Evolutionary conservation across 75 land plant genomes (phyloP), one percentile per base, ranked within the genome.

Genomic region (Pinus albicaulis): DNA sequence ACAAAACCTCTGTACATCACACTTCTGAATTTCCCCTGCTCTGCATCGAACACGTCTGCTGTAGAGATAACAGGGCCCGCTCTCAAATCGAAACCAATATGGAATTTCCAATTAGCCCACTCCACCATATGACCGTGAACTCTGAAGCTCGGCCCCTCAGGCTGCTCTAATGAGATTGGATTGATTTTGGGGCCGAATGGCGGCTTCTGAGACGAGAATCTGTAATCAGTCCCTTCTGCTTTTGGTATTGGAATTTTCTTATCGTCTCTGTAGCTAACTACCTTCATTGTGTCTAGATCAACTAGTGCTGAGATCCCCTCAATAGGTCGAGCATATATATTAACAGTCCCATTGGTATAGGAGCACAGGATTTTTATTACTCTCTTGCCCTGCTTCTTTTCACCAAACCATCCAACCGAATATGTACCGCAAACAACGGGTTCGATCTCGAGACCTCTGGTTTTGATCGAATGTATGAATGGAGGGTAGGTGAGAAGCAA

Each of bases 71-170:
- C 64, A 5, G 74, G 56, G 1, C 90, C 93, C 0, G 81, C 88
- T 70, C 88, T 74, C 15, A 48, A 20, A 76, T 92, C 86, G 11
- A 78, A 81, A 5, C 80, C 57, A 15, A 87, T 61, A 53, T 92
- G 93, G 66, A 93, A 93, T n/a, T 80, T 81, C 95, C 95, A 88
- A 57, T 80, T 71, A 0, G 81, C 91, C 91, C 94, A 44, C 10
- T 81, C 75, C 13, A 86, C 93, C 23, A 6, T 89, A 91, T 84
- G 80, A 3, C 91, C 89, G 0, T 82, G 78, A 53, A 77, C 22
- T 13, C 15, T 71, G 75, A 77, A 77, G 75, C 75, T 71, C 8
- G 83, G 79, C 19, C 82, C 82, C 11, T 16, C 22, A 0, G 79
- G 82, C 57, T 81, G 80, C 75, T 71, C 52, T 64, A 55, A 75